phyloP scores from a whole-genome alignment of 768 basidiomycete species.

The Lactarius akahatsu region DNA sequence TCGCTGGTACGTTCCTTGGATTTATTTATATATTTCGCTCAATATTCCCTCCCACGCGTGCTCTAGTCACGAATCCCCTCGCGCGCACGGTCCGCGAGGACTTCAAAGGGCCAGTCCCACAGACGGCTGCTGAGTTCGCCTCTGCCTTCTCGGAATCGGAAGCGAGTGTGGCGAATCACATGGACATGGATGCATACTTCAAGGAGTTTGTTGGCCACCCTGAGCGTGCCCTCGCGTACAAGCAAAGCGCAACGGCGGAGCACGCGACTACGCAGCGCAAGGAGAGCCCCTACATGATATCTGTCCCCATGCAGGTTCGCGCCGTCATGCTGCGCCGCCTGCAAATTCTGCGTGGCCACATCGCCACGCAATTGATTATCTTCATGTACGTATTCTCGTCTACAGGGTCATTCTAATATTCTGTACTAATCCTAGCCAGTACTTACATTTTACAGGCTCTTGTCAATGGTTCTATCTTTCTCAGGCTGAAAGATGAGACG shows the following conservation, averaged over 20 bases:
- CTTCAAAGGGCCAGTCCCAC: conserved; percentile 44
- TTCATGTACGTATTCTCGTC: conserved; percentile 28
- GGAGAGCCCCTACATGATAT: conserved; percentile 41
- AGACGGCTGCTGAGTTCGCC: conserved; percentile 58
- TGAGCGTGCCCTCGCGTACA: conserved; percentile 45
- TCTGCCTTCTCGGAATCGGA: conserved; percentile 38
- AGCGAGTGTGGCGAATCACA: conserved; percentile 43
- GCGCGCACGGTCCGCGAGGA: conserved; percentile 53
- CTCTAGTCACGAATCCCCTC: conserved; percentile 55
- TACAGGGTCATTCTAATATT: neutral
- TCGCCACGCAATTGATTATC: conserved; percentile 34
- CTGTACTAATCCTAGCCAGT: conserved; percentile 35
- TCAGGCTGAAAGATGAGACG: conserved; percentile 53
- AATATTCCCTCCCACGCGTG: neutral
- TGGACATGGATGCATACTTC: conserved; percentile 49
- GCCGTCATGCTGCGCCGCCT: conserved; percentile 39
- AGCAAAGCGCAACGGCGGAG: conserved; percentile 49
- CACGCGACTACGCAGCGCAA: conserved; percentile 47
- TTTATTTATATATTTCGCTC: too few relatives aligned
- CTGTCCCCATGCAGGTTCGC: conserved; percentile 39
- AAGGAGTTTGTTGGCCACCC: conserved; percentile 45
- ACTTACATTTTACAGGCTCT: conserved; percentile 53
- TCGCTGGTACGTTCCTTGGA: conserved; percentile 36
- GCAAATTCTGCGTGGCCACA: conserved; percentile 39
- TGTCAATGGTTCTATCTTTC: conserved; percentile 65